Conservation (phyloP, 768 basidiomycete genomes). For the Russula earlei region DNA sequence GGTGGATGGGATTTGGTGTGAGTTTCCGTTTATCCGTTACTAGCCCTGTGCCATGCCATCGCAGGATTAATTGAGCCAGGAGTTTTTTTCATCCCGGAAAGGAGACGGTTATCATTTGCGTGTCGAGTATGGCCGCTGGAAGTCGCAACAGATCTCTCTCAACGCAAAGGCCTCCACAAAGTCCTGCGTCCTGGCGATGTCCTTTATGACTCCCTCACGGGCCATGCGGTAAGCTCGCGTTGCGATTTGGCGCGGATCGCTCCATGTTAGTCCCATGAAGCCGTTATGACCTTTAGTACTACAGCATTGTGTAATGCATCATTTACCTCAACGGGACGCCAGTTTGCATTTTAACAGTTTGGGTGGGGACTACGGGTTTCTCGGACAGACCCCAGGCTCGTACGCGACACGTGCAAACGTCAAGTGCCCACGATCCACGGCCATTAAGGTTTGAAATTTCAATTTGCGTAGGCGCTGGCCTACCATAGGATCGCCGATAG, state of each 20-base stretch:
- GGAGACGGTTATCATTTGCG: conserved; percentile 37
- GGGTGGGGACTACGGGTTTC: conserved; percentile 16
- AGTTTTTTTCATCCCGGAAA: conserved; percentile 35
- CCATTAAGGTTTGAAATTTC: background rate
- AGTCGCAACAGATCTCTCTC: conserved; percentile 30
- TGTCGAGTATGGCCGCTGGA: conserved; percentile 34
- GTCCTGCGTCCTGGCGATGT: conserved; percentile 36
- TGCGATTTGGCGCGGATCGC: background rate
- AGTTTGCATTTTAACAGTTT: conserved; percentile 49
- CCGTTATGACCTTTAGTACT: conserved; percentile 47
- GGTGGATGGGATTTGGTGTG: conserved; percentile 36
- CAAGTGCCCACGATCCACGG: background rate
- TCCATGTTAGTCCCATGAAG: background rate
- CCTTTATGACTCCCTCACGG: conserved; percentile 37
- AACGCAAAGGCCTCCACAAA: conserved; percentile 26
- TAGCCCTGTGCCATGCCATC: background rate
- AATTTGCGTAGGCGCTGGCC: background rate
- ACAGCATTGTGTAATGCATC: conserved; percentile 53
- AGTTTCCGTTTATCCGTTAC: background rate
- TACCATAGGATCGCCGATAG: too few relatives aligned
- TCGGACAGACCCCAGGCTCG: too few relatives aligned
- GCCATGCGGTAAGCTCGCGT: background rate
- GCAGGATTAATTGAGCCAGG: conserved; percentile 39
- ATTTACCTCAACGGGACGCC: conserved; percentile 25
- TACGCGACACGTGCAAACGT: too few relatives aligned